Evolutionary conservation across 2,329 filamentous ascomycete species (phyloP), one percentile per base, ranked within the genome.

Genomic region (Ciborinia camelliae): DNA sequence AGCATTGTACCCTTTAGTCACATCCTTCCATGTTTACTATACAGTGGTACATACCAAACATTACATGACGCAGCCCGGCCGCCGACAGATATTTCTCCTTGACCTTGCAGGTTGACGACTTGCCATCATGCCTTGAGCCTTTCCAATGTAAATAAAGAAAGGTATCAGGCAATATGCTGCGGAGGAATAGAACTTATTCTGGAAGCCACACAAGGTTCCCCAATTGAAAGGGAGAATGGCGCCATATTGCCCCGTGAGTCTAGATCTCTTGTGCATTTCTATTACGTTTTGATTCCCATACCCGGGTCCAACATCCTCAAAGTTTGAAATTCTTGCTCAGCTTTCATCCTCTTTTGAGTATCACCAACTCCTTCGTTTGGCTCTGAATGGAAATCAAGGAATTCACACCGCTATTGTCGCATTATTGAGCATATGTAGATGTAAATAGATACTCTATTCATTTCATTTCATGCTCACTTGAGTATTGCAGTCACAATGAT

Each of bases 231-330:
- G 26, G 28, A 57, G 60, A 63, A 63, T 58, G 41, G 52, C 52
- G 52, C 61, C 61, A 63, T 63, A 39, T 41, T 50, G 23, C 52
- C 51, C 52, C 43, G 18, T 28, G 50, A 63, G 50, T 23, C n/a
- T n/a, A n/a, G n/a, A n/a, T n/a, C n/a, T 20, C 60, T 63, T 52
- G 20, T 63, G 61, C 52, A 63, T 63, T 63, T 58, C 8, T 43
- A 58, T 63, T 63, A 63, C 61, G 61, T 63, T 63, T 63, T 50
- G 54, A 47, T 63, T 58, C 41, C 61, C 28, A 10, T 48, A 50
- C 61, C 43, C 43, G 32, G 61, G 41, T 28, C 52, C 54, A 63
- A 48, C n/a, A 63, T 18, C 52, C 43, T 57, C 41, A 15, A 58
- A n/a, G n/a, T n/a, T n/a, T n/a, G n/a, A n/a, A n/a, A 12, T 9